phyloP scores from a whole-genome alignment of 805 yeast genomes.

The Kodamaea kaohsiungensis region DNA sequence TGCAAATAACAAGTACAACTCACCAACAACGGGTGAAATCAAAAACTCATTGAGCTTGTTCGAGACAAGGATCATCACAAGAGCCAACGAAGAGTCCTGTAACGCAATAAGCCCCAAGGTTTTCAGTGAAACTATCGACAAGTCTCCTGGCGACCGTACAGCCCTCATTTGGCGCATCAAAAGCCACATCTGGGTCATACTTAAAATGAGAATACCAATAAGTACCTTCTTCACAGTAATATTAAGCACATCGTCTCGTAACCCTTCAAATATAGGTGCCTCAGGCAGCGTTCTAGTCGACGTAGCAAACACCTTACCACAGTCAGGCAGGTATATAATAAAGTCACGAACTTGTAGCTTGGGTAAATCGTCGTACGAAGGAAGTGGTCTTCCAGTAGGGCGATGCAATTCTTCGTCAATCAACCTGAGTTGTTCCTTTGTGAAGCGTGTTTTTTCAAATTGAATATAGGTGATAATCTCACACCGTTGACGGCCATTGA shows the following conservation, averaged over 20 bases:
- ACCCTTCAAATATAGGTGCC: conserved; percentile 43
- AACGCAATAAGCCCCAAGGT: conserved; percentile 62
- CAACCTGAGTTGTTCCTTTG: conserved; percentile 50
- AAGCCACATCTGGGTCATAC: conserved; percentile 52
- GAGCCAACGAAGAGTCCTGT: conserved; percentile 72
- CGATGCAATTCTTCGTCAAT: conserved; percentile 71
- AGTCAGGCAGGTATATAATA: conserved; percentile 83
- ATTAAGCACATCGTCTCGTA: conserved; percentile 52
- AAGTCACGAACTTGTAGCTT: conserved; percentile 53
- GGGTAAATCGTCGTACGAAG: conserved; percentile 47
- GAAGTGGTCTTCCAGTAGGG: conserved; percentile 81
- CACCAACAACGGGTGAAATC: neutral
- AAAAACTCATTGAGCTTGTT: conserved; percentile 45
- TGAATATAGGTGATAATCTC: conserved; percentile 74
- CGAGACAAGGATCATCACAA: conserved; percentile 61
- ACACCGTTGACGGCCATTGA: conserved; percentile 48
- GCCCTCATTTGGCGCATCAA: conserved; percentile 68
- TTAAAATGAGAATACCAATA: conserved; percentile 45
- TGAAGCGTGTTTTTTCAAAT: conserved; percentile 57
- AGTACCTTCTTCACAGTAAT: conserved; percentile 43
- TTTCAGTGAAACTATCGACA: conserved; percentile 60
- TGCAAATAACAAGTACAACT: conserved; percentile 64
- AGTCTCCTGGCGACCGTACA: conserved; percentile 76
- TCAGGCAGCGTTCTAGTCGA: conserved; percentile 1
- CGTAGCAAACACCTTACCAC: conserved; percentile 57